A percentile compares a stretch with the other conserved stretches of the same genome.
These are phyloP conservation scores for Thraustochytrium sp. DNA, from an alignment of 352 stramenopile species.

Conservation along the genomic window DNA sequence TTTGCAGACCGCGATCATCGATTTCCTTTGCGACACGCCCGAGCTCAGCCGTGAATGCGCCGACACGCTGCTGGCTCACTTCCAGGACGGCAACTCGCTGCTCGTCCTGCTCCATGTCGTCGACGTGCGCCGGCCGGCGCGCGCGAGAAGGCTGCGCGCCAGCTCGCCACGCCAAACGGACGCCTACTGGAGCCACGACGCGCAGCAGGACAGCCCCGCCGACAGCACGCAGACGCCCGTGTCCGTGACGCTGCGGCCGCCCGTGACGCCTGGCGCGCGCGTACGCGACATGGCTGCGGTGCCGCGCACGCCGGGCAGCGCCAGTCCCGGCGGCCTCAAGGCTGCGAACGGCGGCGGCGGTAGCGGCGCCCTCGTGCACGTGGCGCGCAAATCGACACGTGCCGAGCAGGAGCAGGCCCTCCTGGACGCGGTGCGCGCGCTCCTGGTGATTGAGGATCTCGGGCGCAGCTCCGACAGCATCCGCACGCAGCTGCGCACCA, in stretches of 20 bases:
- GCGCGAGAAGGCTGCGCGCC: no score
- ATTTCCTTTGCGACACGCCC: neutral
- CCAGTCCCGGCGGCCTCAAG: no score
- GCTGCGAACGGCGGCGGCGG: no score
- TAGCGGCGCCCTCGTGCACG: neutral
- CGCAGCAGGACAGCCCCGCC: no score
- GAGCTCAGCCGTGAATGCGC: neutral
- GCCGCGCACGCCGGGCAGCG: no score
- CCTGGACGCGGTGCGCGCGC: neutral
- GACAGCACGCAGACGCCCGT: neutral
- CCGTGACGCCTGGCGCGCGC: no score
- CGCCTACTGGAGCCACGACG: no score
- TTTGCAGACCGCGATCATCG: neutral
- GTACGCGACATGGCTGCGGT: no score
- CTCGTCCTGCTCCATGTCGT: conserved; percentile 16
- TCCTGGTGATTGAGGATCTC: neutral
- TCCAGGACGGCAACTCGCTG: neutral
- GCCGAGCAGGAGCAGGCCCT: neutral
- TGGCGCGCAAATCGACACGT: neutral
- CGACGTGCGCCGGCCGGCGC: neutral
- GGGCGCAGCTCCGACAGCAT: neutral
- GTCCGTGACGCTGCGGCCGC: neutral
- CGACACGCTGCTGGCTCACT: neutral
- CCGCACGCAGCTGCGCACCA: conserved; percentile 4
- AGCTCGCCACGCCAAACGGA: no score